phyloP scores from a whole-genome alignment of 2,329 filamentous ascomycete species.

The Pestalotiopsis sp. region DNA sequence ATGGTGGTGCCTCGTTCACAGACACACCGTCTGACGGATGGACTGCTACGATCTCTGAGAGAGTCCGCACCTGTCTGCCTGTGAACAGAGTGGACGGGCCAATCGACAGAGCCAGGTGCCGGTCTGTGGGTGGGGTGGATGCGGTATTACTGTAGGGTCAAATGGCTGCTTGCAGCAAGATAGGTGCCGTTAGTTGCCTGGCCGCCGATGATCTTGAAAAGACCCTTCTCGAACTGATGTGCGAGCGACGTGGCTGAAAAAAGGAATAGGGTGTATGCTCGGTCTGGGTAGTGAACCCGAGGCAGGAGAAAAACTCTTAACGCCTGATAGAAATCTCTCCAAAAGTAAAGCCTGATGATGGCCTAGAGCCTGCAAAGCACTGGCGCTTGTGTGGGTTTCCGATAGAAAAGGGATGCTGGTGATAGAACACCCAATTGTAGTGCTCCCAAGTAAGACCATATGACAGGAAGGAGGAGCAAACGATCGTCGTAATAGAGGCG shows the following conservation, averaged over 20 bases:
- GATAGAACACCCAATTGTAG: background rate
- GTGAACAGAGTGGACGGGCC: conserved; percentile 20
- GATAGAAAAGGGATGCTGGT: conserved; percentile 3
- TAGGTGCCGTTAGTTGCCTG: conserved; percentile 30
- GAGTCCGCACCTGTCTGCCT: conserved; percentile 15
- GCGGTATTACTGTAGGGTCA: conserved; percentile 30
- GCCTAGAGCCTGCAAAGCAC: conserved; percentile 12
- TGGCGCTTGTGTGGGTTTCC: background rate
- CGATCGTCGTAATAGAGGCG: conserved; percentile 15
- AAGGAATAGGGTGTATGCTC: background rate
- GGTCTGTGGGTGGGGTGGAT: conserved; percentile 27
- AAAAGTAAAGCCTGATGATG: background rate
- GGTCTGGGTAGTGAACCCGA: background rate
- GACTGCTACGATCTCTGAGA: background rate
- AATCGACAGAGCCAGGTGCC: conserved; percentile 23
- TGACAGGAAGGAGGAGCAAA: background rate
- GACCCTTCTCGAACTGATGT: background rate
- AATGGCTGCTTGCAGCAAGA: conserved; percentile 27
- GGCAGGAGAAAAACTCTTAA: background rate
- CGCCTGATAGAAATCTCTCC: background rate
- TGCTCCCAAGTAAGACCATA: conserved; percentile 11
- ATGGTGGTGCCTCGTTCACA: conserved; percentile 4
- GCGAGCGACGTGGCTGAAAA: conserved; percentile 1
- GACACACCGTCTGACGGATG: background rate
- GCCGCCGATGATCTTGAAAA: background rate